A percentile compares a stretch with the other conserved stretches of the same genome.
Conservation (phyloP, 2,329 filamentous ascomycete species). For the Aureobasidium sp. region DNA sequence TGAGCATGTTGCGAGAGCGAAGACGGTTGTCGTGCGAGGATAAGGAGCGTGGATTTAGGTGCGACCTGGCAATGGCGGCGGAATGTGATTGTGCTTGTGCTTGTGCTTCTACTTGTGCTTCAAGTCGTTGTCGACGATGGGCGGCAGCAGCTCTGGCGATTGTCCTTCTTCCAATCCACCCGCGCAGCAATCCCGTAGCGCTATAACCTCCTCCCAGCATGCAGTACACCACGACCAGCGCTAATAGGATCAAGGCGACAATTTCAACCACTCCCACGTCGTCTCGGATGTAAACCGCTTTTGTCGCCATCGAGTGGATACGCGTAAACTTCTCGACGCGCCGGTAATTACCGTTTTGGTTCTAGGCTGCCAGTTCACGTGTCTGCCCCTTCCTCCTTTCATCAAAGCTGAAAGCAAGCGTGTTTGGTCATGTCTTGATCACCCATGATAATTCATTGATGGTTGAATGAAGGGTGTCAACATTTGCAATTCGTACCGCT, state of each 20-base stretch:
- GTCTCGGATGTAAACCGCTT: background rate
- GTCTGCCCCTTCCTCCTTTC: background rate
- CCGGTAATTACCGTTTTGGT: background rate
- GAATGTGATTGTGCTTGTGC: conserved; percentile 16
- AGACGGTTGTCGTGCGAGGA: conserved; percentile 15
- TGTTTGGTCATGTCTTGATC: background rate
- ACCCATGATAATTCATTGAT: background rate
- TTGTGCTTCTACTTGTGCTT: conserved; percentile 13
- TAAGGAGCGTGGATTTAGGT: conserved; percentile 9
- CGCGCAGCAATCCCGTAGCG: conserved; percentile 23
- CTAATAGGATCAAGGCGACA: conserved; percentile 4
- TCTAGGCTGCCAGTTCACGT: background rate
- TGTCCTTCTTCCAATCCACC: conserved; percentile 13
- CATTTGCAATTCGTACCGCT: background rate
- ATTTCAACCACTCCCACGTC: conserved; percentile 10
- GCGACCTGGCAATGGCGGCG: conserved; percentile 10
- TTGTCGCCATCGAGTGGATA: background rate
- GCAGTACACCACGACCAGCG: conserved; percentile 20
- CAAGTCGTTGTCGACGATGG: conserved; percentile 19
- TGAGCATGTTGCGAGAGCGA: conserved; percentile 31
- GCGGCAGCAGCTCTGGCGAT: conserved; percentile 17
- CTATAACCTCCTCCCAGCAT: conserved; percentile 25
- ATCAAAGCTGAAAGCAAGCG: background rate
- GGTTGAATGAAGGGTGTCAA: background rate
- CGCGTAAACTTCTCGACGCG: conserved; percentile 2